These are phyloP conservation scores for Hanseniaspora lachancei DNA, from an alignment of 805 yeast species.

Conservation along the genomic window DNA sequence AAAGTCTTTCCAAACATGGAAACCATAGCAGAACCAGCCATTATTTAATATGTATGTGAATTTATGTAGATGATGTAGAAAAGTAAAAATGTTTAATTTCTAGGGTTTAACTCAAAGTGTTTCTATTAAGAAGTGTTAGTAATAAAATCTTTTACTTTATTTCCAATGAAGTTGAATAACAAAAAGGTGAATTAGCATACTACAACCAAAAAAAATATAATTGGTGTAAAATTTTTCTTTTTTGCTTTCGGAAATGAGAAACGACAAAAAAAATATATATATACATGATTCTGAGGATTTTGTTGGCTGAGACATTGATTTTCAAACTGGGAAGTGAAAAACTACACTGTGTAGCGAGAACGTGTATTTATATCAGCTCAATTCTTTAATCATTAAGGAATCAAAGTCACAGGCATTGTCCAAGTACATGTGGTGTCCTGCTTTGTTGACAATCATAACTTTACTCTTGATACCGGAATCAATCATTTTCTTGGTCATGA, in stretches of 20 bases:
- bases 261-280: too few species aligned
- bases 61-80: not conserved
- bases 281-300: too few species aligned
- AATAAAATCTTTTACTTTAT: too few species aligned
- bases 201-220: too few species aligned
- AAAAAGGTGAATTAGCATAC: too few species aligned
- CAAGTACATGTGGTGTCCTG: constrained; percentile 71
- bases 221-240: too few species aligned
- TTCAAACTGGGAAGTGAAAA: not conserved
- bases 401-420: constrained; percentile 52
- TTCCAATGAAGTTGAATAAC: too few species aligned
- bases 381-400: constrained; percentile 36
- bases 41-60: not conserved
- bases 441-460: constrained; percentile 35
- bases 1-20: constrained; percentile 11
- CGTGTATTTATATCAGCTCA: constrained; percentile 24
- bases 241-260: too few species aligned
- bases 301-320: not conserved
- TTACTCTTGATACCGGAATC: constrained; percentile 21
- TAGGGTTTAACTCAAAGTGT: too few species aligned
- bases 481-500: constrained; percentile 23
- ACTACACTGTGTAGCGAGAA: not conserved
- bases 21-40: constrained; percentile 12
- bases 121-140: too few species aligned
- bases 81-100: not conserved